Evolutionary conservation across 768 basidiomycete species (phyloP).

Genomic region (Infundibulicybe gibba): DNA sequence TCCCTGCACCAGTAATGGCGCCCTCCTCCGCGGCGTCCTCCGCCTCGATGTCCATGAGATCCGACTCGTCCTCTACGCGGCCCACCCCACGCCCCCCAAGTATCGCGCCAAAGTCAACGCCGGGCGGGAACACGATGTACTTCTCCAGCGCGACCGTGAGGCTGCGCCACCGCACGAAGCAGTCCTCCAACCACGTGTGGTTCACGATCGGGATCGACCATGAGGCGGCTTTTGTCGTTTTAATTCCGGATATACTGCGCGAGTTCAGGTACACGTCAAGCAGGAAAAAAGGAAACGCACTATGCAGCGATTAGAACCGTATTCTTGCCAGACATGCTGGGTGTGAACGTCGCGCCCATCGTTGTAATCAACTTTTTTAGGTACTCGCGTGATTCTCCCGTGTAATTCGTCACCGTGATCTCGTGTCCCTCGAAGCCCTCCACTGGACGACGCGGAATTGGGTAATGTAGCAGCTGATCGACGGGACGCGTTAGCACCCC

Average conservation of each 20-base stretch:
- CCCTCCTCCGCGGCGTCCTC: background rate
- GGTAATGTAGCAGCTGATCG: slow-evolving; percentile 83
- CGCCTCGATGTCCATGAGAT: background rate
- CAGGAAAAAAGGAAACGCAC: slow-evolving; percentile 40
- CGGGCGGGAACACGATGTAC: slow-evolving; percentile 67
- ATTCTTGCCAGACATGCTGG: slow-evolving; percentile 75
- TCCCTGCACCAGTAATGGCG: background rate
- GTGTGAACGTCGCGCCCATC: slow-evolving; percentile 79
- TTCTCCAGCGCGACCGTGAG: slow-evolving; percentile 61
- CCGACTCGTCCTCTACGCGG: slow-evolving; percentile 17
- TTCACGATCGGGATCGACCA: slow-evolving; percentile 90
- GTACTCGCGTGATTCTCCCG: slow-evolving; percentile 83
- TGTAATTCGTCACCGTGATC: slow-evolving; percentile 87
- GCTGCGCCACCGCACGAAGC: slow-evolving; percentile 75
- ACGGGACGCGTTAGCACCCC: slow-evolving; percentile 60
- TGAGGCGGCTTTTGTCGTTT: slow-evolving; percentile 66
- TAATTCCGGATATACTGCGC: slow-evolving; percentile 42
- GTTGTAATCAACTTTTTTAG: slow-evolving; percentile 75
- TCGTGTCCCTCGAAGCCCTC: slow-evolving; percentile 56
- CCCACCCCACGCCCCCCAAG: slow-evolving; percentile 41
- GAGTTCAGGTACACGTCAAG: background rate
- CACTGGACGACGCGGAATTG: slow-evolving; percentile 60
- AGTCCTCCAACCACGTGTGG: slow-evolving; percentile 91
- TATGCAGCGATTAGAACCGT: slow-evolving; percentile 82
- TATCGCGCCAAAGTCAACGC: slow-evolving; percentile 55